A percentile compares a stretch with the other conserved stretches of the same genome.
These are phyloP conservation scores for Ilyonectria robusta DNA, from an alignment of 2,329 filamentous ascomycete genomes.

Conservation along the genomic window DNA sequence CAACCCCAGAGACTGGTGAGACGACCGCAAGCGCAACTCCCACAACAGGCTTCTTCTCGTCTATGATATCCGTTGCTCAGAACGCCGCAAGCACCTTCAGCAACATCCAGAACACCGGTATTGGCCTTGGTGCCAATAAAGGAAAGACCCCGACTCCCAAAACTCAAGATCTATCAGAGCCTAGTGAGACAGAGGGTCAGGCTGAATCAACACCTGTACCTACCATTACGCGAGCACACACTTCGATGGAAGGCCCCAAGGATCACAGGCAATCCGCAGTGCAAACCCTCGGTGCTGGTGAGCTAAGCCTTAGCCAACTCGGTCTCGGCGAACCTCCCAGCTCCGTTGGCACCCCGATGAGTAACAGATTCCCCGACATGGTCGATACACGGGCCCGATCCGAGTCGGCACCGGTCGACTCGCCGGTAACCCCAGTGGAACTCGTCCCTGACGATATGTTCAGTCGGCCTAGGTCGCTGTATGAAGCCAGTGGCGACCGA, in stretches of 20 bases:
- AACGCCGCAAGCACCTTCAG: slow-evolving; percentile 86
- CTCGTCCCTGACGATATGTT: slow-evolving; percentile 52
- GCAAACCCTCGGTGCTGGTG: slow-evolving; percentile 89
- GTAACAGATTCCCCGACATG: slow-evolving; percentile 67
- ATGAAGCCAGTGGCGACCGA: slow-evolving; percentile 69
- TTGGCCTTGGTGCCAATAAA: slow-evolving; percentile 64
- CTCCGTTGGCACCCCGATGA: slow-evolving; percentile 68
- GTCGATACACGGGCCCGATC: slow-evolving; percentile 65
- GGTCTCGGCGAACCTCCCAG: slow-evolving; percentile 78
- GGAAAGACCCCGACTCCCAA: slow-evolving; percentile 46
- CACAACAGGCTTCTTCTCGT: slow-evolving; percentile 86
- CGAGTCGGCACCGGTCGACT: slow-evolving; percentile 72
- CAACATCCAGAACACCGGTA: slow-evolving; percentile 78
- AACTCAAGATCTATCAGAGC: slow-evolving; percentile 44
- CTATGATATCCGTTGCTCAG: slow-evolving; percentile 92
- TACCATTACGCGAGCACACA: slow-evolving; percentile 50
- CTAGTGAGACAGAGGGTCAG: slow-evolving; percentile 54
- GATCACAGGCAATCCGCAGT: slow-evolving; percentile 81
- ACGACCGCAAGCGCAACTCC: slow-evolving; percentile 66
- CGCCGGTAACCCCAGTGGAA: slow-evolving; percentile 47
- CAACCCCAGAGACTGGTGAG: slow-evolving; percentile 77
- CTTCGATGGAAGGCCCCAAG: slow-evolving; percentile 51
- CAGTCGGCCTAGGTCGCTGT: slow-evolving; percentile 64
- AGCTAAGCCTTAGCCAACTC: slow-evolving; percentile 90
- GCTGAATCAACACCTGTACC: slow-evolving; percentile 55